These are phyloP conservation scores for Pestalotiopsis sp. DNA, from an alignment of 2,329 filamentous ascomycete species.

Conservation along the genomic window DNA sequence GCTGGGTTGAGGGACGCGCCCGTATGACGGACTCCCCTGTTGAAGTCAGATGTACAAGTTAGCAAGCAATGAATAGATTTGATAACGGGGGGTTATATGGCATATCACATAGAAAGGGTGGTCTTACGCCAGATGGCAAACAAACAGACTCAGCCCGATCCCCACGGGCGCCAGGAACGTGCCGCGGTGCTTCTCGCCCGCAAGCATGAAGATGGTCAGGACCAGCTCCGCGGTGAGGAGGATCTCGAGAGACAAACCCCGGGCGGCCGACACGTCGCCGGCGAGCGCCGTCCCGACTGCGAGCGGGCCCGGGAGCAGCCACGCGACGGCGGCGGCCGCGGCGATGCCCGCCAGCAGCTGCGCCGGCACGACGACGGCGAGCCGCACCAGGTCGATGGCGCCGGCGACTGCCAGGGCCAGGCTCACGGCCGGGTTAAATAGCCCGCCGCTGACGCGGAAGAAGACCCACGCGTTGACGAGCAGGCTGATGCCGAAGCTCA, in stretches of 20 bases:
- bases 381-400: slow-evolving; percentile 38
- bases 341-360: slow-evolving; percentile 53
- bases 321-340: slow-evolving; percentile 48
- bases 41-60: background rate
- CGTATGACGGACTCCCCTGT: slow-evolving; percentile 26
- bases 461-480: slow-evolving; percentile 45
- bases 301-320: slow-evolving; percentile 48
- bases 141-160: slow-evolving; percentile 63
- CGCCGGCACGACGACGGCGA: slow-evolving; percentile 43
- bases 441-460: slow-evolving; percentile 38
- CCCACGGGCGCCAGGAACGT: slow-evolving; percentile 65
- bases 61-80: too few relatives aligned
- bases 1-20: slow-evolving; percentile 27
- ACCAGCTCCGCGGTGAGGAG: slow-evolving; percentile 55
- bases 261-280: slow-evolving; percentile 42
- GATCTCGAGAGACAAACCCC: slow-evolving; percentile 56
- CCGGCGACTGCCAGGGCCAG: slow-evolving; percentile 51
- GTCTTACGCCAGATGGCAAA: slow-evolving; percentile 38
- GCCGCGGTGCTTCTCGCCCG: slow-evolving; percentile 62
- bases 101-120: background rate
- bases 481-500: slow-evolving; percentile 39
- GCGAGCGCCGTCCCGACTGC: slow-evolving; percentile 48
- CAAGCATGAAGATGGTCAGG: slow-evolving; percentile 60
- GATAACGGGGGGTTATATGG: too few relatives aligned
- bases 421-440: slow-evolving; percentile 37